Evolutionary conservation across 1,284 basidiomycete species (phyloP), one percentile per base, ranked within the genome.

Genomic region (Tremellales sp.): DNA sequence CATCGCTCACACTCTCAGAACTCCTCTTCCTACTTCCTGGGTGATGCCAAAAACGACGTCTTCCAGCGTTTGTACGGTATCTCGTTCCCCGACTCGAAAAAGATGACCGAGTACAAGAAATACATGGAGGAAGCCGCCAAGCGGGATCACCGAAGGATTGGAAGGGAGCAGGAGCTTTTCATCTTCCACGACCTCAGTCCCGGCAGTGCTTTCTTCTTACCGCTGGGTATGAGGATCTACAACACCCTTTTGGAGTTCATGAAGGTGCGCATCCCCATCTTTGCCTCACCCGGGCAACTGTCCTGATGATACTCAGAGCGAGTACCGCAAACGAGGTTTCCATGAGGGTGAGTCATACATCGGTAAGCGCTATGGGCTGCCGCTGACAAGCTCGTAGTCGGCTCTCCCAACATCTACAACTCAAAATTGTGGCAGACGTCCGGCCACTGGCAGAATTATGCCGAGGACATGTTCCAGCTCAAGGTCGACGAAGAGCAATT

Each of bases 41-140:
- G 92, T 45, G 90, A 97, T 70, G 80, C 87, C 45, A 86, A 82
- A 67, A 97, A 97, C 71, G 96, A 97, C 68, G 90, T 90, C 3
- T 80, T 99, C 48, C 96, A 98, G 74, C 87, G 96, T 45, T 84
- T 99, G 55, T 99, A 98, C 74, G 96, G 96, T 51, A 93, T 99
- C 71, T 97, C 94, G 3, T 99, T 98, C 84, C 96, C 96, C 0
- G 94, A 97, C 77, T 88, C 89, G 75, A 97, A 97, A 76, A 89
- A 94, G 71, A 79, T 98, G 68, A 79, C 84, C 21, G 96, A 97
- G 63, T 93, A 98, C 82, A 98, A 98, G 79, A 84, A 82, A 42
- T 97, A 97, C 79, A 80, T 98, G 52, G 89, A 84, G 45, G 94
- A 98, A 75, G 96, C 96, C 40, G 93, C 94, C 17, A 97, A 91